phyloP scores from a whole-genome alignment of 2,329 filamentous ascomycete species.

The Epichloe typhina region DNA sequence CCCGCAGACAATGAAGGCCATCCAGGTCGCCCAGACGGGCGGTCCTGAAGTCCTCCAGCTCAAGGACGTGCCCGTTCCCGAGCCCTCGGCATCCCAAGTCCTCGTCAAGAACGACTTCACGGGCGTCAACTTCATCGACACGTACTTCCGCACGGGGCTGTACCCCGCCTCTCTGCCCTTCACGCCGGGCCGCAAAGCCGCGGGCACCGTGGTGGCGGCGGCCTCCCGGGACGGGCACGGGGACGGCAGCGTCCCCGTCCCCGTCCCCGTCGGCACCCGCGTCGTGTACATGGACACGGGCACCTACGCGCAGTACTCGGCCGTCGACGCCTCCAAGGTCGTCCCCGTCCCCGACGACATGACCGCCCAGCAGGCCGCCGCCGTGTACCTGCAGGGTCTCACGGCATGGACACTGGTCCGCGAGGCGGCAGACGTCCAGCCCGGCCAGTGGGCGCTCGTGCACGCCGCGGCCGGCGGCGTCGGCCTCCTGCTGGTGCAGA shows the following conservation, averaged over 20 bases:
- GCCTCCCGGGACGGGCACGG: conserved; percentile 29
- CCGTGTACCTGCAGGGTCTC: conserved; percentile 64
- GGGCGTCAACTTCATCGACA: conserved; percentile 86
- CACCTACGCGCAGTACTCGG: conserved; percentile 45
- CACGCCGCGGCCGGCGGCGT: conserved; percentile 80
- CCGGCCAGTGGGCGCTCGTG: conserved; percentile 70
- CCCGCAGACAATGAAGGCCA: conserved; percentile 56
- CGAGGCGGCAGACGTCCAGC: conserved; percentile 62
- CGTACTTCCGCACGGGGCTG: conserved; percentile 75
- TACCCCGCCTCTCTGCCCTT: conserved; percentile 63
- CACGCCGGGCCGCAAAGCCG: conserved; percentile 67
- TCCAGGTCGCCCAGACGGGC: conserved; percentile 49
- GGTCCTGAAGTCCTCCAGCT: conserved; percentile 61
- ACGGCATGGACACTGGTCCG: conserved; percentile 70
- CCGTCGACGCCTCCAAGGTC: conserved; percentile 38
- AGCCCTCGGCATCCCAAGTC: conserved; percentile 54
- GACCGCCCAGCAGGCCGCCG: conserved; percentile 48
- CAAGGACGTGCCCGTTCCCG: conserved; percentile 56
- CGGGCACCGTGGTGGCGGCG: conserved; percentile 48
- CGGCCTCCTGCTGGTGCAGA: conserved; percentile 60
- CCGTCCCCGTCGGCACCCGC: conserved; percentile 51
- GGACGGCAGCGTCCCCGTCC: no score
- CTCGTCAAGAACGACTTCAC: conserved; percentile 69
- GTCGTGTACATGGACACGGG: conserved; percentile 52
- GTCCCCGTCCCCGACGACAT: conserved; percentile 52